Evolutionary conservation across 139 green algal species (phyloP), one percentile per base, ranked within the genome.

Genomic region (Chlorella sp.): DNA sequence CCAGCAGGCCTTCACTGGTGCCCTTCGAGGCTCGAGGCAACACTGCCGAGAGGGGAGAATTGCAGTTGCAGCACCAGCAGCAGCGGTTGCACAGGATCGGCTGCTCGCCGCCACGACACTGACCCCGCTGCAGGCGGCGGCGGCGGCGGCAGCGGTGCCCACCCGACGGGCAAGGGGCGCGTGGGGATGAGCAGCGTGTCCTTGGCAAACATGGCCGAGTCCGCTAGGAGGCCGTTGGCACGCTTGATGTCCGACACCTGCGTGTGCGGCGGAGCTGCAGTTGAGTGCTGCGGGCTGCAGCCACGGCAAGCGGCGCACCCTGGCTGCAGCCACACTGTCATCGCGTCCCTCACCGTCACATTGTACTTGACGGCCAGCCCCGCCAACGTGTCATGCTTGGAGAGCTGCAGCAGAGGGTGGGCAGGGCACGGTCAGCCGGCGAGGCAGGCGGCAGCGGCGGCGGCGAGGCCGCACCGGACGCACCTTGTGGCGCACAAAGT

Each of bases 231-330:
- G 17, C 94, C 94, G 82, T 98, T 98, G 3, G 90, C 85, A 3
- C 94, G 86, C 87, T 96, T 98, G 56, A 98, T 96, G 86, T 98
- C 95, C 4, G 91, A 92, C 3, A 98, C 94, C 94, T 98, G 91
- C 36, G 80, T 2, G n/a, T n/a, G n/a, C n/a, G n/a, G n/a, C n/a
- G n/a, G n/a, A n/a, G n/a, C n/a, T n/a, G n/a, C n/a, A n/a, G n/a
- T n/a, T n/a, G n/a, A n/a, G n/a, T n/a, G n/a, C n/a, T n/a, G n/a
- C n/a, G n/a, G n/a, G n/a, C n/a, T n/a, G n/a, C n/a, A n/a, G n/a
- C n/a, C n/a, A n/a, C n/a, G n/a, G n/a, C n/a, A n/a, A n/a, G n/a
- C n/a, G n/a, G n/a, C n/a, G n/a, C n/a, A n/a, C n/a, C n/a, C n/a
- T n/a, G n/a, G n/a, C n/a, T n/a, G n/a, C n/a, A n/a, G n/a, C n/a